Conservation (phyloP, 306 rosid species). For the Sophora flavescens region DNA sequence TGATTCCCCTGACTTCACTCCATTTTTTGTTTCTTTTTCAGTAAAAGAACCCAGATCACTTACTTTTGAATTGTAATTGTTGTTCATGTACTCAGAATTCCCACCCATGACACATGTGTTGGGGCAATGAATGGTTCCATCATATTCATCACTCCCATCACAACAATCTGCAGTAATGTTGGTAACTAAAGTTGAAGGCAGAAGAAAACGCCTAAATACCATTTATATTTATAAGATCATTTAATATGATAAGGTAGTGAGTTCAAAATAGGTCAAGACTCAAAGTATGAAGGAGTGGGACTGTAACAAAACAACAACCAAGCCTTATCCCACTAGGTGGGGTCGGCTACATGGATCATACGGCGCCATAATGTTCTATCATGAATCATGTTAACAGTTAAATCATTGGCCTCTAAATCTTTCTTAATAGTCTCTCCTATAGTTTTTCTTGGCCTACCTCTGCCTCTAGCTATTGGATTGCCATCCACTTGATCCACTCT, state of each 20-base stretch:
- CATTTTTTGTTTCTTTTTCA: constrained; percentile 48
- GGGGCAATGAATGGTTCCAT: constrained; percentile 67
- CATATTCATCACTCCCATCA: constrained; percentile 92
- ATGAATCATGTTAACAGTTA: no score
- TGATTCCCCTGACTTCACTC: constrained; percentile 63
- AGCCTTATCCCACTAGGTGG: no score
- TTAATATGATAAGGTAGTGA: constrained; percentile 20
- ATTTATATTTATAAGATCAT: not conserved
- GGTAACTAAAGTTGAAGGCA: constrained; percentile 34
- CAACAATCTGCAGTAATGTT: constrained; percentile 76
- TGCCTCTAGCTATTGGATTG: no score
- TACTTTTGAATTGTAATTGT: constrained; percentile 45
- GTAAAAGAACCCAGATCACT: constrained; percentile 28
- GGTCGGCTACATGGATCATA: no score
- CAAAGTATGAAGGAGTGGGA: not conserved
- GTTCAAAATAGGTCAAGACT: constrained; percentile 4
- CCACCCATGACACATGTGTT: constrained; percentile 90
- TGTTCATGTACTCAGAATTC: constrained; percentile 55
- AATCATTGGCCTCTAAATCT: no score
- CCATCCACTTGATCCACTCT: no score
- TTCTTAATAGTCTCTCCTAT: no score
- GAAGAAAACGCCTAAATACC: constrained; percentile 20
- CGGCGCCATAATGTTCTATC: no score
- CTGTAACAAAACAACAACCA: no score
- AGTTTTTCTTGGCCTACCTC: no score